These are phyloP conservation scores for Phytophthora lateralis DNA, from an alignment of 352 stramenopile species.

Conservation along the genomic window DNA sequence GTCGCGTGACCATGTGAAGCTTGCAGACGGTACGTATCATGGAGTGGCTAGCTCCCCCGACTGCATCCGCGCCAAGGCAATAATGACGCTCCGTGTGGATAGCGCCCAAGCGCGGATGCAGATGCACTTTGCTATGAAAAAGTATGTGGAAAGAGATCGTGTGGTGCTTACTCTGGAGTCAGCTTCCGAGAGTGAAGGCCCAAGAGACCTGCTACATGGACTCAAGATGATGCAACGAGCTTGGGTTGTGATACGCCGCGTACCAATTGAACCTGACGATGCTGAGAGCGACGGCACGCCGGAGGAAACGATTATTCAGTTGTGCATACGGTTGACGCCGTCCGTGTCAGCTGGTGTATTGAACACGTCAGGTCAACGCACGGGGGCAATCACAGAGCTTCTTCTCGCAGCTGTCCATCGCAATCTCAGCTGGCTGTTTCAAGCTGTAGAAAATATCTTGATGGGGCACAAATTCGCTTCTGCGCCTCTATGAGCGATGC, in stretches of 20 bases:
- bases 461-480: conserved; percentile 41
- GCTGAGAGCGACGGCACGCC: neutral
- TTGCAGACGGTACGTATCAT: conserved; percentile 48
- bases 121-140: conserved; percentile 50
- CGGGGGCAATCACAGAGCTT: conserved; percentile 49
- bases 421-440: conserved; percentile 52
- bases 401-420: conserved; percentile 52
- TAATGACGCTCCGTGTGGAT: conserved; percentile 45
- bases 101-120: conserved; percentile 34
- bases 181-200: conserved; percentile 40
- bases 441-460: conserved; percentile 62
- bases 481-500: neutral
- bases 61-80: conserved; percentile 49
- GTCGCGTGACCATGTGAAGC: conserved; percentile 37
- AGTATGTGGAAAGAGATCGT: conserved; percentile 28
- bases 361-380: conserved; percentile 22
- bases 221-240: conserved; percentile 49
- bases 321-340: conserved; percentile 60
- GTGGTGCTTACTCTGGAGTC: conserved; percentile 38
- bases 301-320: conserved; percentile 50
- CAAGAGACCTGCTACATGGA: conserved; percentile 37
- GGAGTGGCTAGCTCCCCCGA: conserved; percentile 31
- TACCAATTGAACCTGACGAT: conserved; percentile 18
- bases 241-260: conserved; percentile 43
- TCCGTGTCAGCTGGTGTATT: conserved; percentile 32